Conservation (phyloP, 2,329 filamentous ascomycete species). For the Cladosporium sp. region DNA sequence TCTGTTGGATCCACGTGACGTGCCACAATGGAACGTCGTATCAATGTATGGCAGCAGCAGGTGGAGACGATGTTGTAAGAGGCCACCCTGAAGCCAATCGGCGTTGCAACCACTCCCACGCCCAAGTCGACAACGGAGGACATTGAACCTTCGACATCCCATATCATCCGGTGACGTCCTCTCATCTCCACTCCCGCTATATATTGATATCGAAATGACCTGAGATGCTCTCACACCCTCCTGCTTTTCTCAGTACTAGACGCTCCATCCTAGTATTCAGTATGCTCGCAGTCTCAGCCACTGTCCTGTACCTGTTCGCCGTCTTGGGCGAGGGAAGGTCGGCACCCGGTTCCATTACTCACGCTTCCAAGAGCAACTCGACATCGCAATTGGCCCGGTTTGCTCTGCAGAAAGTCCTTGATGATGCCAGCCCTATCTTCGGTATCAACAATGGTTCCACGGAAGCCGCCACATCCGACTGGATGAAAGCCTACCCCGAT, state of each 20-base stretch:
- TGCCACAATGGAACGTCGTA: neutral
- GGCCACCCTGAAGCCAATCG: slow-evolving; percentile 11
- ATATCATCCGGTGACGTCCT: slow-evolving; percentile 2
- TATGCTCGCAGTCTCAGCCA: slow-evolving; percentile 18
- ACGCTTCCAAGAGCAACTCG: neutral
- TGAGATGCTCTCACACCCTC: slow-evolving; percentile 8
- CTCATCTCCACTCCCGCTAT: neutral
- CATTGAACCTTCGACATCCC: neutral
- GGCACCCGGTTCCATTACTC: neutral
- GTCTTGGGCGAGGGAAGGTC: slow-evolving; percentile 8
- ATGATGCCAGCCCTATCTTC: slow-evolving; percentile 48
- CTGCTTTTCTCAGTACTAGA: neutral
- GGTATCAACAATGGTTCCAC: slow-evolving; percentile 35
- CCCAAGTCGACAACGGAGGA: neutral
- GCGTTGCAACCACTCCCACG: slow-evolving; percentile 7
- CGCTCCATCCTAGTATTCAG: slow-evolving; percentile 4
- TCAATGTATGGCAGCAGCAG: neutral
- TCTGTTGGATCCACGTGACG: neutral
- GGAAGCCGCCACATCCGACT: slow-evolving; percentile 38
- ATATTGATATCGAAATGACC: slow-evolving; percentile 10
- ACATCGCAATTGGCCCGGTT: slow-evolving; percentile 36
- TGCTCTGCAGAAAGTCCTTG: slow-evolving; percentile 48
- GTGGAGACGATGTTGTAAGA: neutral
- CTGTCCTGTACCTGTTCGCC: slow-evolving; percentile 16
- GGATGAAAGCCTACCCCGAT: slow-evolving; percentile 53